These are phyloP conservation scores for Rhizopogon vinicolor DNA, from an alignment of 768 basidiomycete genomes.

Conservation along the genomic window DNA sequence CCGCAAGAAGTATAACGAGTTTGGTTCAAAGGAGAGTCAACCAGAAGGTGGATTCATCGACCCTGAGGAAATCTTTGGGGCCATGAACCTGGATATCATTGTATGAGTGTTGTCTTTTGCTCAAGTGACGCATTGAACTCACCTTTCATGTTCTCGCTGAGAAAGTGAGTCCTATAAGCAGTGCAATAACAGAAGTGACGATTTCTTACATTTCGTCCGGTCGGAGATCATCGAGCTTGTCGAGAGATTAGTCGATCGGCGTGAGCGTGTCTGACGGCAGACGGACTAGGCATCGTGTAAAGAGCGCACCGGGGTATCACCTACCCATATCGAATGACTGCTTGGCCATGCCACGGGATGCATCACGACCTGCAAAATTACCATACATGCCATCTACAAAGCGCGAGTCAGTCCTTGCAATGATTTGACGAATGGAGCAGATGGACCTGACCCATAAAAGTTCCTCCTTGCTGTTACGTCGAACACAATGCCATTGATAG, in stretches of 20 bases:
- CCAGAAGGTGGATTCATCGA: conserved; percentile 86
- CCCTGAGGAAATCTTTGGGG: conserved; percentile 76
- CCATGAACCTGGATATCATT: conserved; percentile 60
- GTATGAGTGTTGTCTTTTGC: conserved; percentile 1
- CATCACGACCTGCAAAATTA: conserved; percentile 96
- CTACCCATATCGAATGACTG: conserved; percentile 91
- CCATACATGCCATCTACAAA: conserved; percentile 87
- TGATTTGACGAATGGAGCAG: neutral
- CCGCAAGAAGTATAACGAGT: conserved; percentile 87
- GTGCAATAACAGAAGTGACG: neutral
- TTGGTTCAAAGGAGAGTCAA: conserved; percentile 78
- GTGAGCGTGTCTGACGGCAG: conserved; percentile 77
- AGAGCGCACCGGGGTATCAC: conserved; percentile 17
- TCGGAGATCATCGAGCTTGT: conserved; percentile 75
- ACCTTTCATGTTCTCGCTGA: conserved; percentile 92
- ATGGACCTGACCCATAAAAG: conserved; percentile 94
- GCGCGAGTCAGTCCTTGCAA: conserved; percentile 1
- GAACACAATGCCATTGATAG: conserved; percentile 85
- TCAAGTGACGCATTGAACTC: neutral
- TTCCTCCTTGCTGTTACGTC: conserved; percentile 86
- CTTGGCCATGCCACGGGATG: conserved; percentile 95
- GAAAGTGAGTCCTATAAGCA: neutral
- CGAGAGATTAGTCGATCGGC: conserved; percentile 79
- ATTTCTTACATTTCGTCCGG: conserved; percentile 74
- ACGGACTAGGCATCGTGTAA: neutral